Evolutionary conservation across 1,284 basidiomycete genomes (phyloP).

Genomic region (Rhodotorula mucilaginosa): DNA sequence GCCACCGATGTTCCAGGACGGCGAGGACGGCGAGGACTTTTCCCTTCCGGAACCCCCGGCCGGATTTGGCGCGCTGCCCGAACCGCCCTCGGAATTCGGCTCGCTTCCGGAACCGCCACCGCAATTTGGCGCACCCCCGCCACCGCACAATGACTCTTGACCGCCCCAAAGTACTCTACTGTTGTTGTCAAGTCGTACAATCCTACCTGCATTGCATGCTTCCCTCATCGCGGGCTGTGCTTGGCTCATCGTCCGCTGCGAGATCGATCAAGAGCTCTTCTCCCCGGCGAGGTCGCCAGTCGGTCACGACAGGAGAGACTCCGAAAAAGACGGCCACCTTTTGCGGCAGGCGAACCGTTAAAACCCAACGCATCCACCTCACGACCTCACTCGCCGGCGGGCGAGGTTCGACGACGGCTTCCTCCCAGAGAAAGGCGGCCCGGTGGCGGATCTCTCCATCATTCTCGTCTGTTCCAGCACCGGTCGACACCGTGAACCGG

Average conservation of each 20-base stretch:
- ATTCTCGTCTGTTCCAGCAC: slow-evolving; percentile 70
- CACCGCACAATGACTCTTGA: too few relatives aligned
- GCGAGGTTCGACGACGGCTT: slow-evolving; percentile 54
- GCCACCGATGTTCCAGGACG: not conserved
- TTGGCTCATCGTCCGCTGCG: not conserved
- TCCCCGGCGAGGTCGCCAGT: slow-evolving; percentile 14
- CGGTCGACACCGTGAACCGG: slow-evolving; percentile 59
- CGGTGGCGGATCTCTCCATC: slow-evolving; percentile 61
- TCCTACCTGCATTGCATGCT: slow-evolving; percentile 13
- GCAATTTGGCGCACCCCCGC: too few relatives aligned
- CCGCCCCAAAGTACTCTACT: too few relatives aligned
- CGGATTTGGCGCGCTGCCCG: slow-evolving; percentile 3
- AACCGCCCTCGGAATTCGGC: slow-evolving; percentile 2
- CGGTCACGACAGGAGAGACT: slow-evolving; percentile 16
- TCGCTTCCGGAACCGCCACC: not conserved
- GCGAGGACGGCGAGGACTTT: not conserved
- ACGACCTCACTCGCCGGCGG: not conserved
- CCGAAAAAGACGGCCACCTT: slow-evolving; percentile 30
- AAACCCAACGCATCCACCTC: not conserved
- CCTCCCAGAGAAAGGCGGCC: slow-evolving; percentile 67
- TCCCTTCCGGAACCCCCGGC: not conserved
- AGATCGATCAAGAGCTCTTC: slow-evolving; percentile 18
- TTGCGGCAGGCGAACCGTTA: not conserved
- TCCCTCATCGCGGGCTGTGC: not conserved
- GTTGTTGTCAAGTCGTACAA: too few relatives aligned